Evolutionary conservation across 2,329 filamentous ascomycete species (phyloP).

Genomic region (Mycosphaerella sp.): DNA sequence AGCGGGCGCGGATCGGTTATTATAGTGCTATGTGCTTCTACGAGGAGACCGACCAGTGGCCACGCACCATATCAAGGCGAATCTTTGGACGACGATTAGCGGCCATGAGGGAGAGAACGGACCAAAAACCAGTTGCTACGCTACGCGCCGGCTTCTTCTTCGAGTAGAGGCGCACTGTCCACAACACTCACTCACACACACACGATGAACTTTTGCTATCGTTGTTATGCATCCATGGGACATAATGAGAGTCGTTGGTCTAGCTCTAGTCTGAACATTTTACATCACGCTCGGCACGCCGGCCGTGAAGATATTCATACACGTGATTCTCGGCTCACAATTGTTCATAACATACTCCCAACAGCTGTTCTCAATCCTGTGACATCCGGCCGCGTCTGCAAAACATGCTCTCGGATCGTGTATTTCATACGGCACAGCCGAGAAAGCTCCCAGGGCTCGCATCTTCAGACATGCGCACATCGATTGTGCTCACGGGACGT

Average conservation of each 20-base stretch:
- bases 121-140: no score
- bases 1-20: no score
- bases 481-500: conserved; percentile 4
- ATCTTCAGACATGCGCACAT: conserved; percentile 3
- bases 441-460: conserved; percentile 1
- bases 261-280: neutral
- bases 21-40: no score
- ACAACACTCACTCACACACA: no score
- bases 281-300: neutral
- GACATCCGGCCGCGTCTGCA: conserved; percentile 1
- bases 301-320: neutral
- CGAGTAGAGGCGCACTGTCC: no score
- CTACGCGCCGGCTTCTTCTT: no score
- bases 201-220: neutral
- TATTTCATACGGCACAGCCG: neutral
- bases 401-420: neutral
- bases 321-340: neutral
- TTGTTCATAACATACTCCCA: neutral
- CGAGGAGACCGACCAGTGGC: no score
- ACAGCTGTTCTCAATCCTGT: conserved; percentile 3
- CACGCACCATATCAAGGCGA: no score
- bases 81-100: no score
- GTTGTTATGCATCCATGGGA: neutral
- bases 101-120: no score
- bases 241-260: neutral